A percentile compares a stretch with the other conserved stretches of the same genome.
These are phyloP conservation scores for Neurospora sp. DNA, from an alignment of 495 filamentous ascomycete genomes.

Conservation along the genomic window DNA sequence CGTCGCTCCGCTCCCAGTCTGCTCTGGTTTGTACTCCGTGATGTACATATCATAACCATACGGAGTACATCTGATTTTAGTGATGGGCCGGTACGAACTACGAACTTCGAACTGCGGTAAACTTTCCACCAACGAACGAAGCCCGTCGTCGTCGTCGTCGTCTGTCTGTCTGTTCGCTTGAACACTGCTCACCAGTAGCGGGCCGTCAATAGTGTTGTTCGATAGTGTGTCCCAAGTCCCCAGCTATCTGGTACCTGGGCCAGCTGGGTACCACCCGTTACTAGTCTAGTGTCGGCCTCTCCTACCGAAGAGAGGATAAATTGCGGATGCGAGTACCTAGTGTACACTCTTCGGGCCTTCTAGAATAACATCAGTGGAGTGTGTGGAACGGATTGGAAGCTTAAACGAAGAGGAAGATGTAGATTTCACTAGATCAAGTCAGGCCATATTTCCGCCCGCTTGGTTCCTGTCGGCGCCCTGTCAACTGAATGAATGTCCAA, in stretches of 20 bases:
- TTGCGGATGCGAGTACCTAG: background rate
- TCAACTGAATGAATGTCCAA: background rate
- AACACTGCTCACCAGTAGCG: background rate
- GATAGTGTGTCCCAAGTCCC: background rate
- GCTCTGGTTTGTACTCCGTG: background rate
- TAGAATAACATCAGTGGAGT: background rate
- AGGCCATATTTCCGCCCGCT: background rate
- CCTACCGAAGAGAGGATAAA: background rate
- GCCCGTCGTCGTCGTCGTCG: too few relatives aligned
- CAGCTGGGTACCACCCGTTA: background rate
- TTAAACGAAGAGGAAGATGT: background rate
- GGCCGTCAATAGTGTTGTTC: background rate
- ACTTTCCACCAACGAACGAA: too few relatives aligned
- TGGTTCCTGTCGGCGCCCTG: background rate
- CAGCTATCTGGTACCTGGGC: background rate
- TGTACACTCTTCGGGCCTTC: background rate
- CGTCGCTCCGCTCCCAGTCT: background rate
- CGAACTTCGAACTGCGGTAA: too few relatives aligned
- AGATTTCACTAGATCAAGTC: background rate
- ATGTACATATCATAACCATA: background rate
- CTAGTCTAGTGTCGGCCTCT: too few relatives aligned
- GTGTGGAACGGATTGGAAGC: too few relatives aligned
- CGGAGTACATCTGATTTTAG: background rate
- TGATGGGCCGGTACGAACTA: too few relatives aligned
- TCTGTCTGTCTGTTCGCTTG: background rate